Conservation (phyloP, 352 stramenopile species). For the Globisporangium parvum region DNA sequence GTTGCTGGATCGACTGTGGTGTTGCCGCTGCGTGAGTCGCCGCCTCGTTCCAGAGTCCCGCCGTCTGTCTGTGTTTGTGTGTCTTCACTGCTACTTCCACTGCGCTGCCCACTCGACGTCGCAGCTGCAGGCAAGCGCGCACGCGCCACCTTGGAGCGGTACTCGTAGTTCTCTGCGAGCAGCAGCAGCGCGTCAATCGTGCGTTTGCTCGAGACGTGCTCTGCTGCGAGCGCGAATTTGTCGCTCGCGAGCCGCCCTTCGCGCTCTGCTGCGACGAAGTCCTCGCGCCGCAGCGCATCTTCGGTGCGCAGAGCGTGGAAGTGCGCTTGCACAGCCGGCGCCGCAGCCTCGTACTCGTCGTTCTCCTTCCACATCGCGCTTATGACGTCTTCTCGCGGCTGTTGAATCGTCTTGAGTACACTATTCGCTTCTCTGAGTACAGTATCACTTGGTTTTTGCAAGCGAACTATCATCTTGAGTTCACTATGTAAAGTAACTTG, state of each 20-base stretch:
- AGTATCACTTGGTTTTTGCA: no score
- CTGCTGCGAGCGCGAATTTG: constrained; percentile 58
- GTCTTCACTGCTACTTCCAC: not conserved
- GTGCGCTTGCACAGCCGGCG: constrained; percentile 74
- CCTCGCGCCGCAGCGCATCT: constrained; percentile 46
- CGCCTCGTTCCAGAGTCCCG: no score
- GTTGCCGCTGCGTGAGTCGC: not conserved
- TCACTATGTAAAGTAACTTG: no score
- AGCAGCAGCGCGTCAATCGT: constrained; percentile 67
- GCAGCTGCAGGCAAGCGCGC: constrained; percentile 21
- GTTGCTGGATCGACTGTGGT: not conserved
- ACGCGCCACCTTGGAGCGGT: constrained; percentile 54
- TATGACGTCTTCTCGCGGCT: no score
- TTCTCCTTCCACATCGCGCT: constrained; percentile 56
- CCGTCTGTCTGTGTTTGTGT: not conserved
- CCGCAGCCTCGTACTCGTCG: constrained; percentile 67
- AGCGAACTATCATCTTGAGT: no score
- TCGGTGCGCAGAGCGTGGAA: constrained; percentile 70
- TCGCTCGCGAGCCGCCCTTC: constrained; percentile 64
- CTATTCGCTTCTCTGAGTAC: no score
- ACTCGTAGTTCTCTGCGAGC: constrained; percentile 77
- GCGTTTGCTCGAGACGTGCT: constrained; percentile 47
- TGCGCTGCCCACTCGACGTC: not conserved
- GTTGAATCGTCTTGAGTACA: no score
- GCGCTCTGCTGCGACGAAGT: constrained; percentile 52